Evolutionary conservation across 495 filamentous ascomycete species (phyloP).

Genomic region (Cercophora samala): DNA sequence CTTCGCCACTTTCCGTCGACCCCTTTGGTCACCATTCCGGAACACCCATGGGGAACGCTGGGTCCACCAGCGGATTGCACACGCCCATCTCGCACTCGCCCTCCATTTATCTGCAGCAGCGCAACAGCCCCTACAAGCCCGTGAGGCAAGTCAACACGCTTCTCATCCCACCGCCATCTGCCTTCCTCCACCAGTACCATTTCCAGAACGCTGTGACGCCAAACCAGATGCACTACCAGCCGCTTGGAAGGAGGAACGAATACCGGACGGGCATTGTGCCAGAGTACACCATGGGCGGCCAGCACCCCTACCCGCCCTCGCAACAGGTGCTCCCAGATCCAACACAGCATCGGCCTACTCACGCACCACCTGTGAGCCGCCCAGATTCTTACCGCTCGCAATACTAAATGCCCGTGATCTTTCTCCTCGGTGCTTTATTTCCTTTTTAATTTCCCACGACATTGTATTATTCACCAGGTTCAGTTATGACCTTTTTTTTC

Average conservation of each 20-base stretch:
- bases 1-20: constrained; percentile 49
- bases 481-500: not conserved
- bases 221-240: constrained; percentile 95
- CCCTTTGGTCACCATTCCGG: constrained; percentile 39
- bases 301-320: not conserved
- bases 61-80: constrained; percentile 42
- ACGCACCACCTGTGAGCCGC: not conserved
- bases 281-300: constrained; percentile 49
- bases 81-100: constrained; percentile 55
- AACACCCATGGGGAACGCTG: constrained; percentile 21
- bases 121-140: constrained; percentile 83
- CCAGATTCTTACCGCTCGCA: not conserved
- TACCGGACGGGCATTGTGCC: constrained; percentile 79
- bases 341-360: not conserved
- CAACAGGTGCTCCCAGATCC: constrained; percentile 2
- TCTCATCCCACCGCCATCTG: constrained; percentile 80
- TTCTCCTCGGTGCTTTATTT: not conserved
- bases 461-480: not conserved
- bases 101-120: constrained; percentile 58
- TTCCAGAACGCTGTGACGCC: constrained; percentile 47
- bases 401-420: not conserved
- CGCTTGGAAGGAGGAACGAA: constrained; percentile 75
- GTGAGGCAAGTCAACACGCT: constrained; percentile 85
- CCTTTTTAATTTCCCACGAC: not conserved
- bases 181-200: constrained; percentile 70